Evolutionary conservation across 805 yeast species (phyloP).

Genomic region (Nakazawaea siamensis): DNA sequence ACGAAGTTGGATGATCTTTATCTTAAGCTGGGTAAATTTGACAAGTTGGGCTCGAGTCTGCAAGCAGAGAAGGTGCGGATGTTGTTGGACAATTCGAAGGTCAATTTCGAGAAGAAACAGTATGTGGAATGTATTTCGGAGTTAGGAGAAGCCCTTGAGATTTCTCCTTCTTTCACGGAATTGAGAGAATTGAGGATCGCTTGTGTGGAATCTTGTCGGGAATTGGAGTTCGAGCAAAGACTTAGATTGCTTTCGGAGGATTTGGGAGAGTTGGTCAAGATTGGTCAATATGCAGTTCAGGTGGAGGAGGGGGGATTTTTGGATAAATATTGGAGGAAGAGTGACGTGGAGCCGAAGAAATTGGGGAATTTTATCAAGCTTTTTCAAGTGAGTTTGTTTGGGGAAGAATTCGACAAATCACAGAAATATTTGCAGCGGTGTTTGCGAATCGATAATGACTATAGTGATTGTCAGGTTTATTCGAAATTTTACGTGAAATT

Average conservation of each 20-base stretch:
- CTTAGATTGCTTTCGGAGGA: conserved; percentile 16
- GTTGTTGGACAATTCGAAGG: conserved; percentile 9
- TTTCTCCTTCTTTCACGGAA: conserved; percentile 35
- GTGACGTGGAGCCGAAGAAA: background rate
- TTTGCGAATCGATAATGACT: conserved; percentile 71
- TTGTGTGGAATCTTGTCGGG: conserved; percentile 15
- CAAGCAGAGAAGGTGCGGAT: background rate
- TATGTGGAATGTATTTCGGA: conserved; percentile 21
- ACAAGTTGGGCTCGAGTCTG: conserved; percentile 18
- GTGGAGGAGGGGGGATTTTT: too few relatives aligned
- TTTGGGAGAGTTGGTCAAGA: conserved; percentile 14
- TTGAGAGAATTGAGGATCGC: conserved; percentile 26
- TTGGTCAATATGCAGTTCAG: conserved; percentile 8
- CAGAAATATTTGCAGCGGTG: conserved; percentile 37
- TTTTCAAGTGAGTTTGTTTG: conserved; percentile 21
- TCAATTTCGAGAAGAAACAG: conserved; percentile 12
- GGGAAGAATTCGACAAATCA: conserved; percentile 12
- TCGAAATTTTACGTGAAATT: conserved; percentile 47
- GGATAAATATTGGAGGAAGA: too few relatives aligned
- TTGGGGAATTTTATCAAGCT: conserved; percentile 15
- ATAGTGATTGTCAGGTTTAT: conserved; percentile 43
- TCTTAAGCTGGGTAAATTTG: conserved; percentile 44
- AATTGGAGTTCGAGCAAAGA: conserved; percentile 14
- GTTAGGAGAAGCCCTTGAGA: conserved; percentile 24
- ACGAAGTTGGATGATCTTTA: conserved; percentile 39